These are phyloP conservation scores for Anastatica hierochuntica DNA, from an alignment of 345 rosid genomes.

Conservation along the genomic window DNA sequence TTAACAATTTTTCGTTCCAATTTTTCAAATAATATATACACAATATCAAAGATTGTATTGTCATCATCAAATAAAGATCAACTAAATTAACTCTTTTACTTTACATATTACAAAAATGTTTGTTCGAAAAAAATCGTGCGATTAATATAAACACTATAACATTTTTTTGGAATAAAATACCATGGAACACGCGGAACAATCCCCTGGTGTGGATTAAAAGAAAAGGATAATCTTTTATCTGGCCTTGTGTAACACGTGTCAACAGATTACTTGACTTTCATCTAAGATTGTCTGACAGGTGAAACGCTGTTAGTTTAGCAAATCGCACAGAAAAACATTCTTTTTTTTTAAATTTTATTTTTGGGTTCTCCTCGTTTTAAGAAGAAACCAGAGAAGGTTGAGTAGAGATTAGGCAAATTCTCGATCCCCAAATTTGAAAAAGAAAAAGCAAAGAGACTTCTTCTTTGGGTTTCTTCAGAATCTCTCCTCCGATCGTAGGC, in stretches of 20 bases:
- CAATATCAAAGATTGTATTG: no score
- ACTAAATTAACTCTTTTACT: no score
- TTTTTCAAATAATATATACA: no score
- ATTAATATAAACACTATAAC: no score
- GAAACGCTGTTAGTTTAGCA: slow-evolving; percentile 18
- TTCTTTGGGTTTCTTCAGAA: slow-evolving; percentile 12
- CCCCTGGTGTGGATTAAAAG: no score
- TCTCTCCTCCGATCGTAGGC: background rate
- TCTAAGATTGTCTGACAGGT: background rate
- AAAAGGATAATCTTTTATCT: slow-evolving; percentile 13
- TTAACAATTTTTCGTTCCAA: no score
- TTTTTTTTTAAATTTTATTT: background rate
- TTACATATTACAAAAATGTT: no score
- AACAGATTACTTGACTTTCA: slow-evolving; percentile 5
- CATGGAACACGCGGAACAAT: no score
- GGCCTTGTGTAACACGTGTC: slow-evolving; percentile 17
- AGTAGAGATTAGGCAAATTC: slow-evolving; percentile 32
- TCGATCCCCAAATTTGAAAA: slow-evolving; percentile 17
- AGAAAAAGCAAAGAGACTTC: background rate
- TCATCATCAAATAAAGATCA: no score
- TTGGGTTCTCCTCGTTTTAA: slow-evolving; percentile 23
- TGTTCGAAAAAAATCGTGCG: no score
- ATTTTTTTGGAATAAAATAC: no score
- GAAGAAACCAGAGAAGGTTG: slow-evolving; percentile 24
- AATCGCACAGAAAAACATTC: background rate